These are phyloP conservation scores for Xylaria sp. DNA, from an alignment of 2,329 filamentous ascomycete genomes.

Conservation along the genomic window DNA sequence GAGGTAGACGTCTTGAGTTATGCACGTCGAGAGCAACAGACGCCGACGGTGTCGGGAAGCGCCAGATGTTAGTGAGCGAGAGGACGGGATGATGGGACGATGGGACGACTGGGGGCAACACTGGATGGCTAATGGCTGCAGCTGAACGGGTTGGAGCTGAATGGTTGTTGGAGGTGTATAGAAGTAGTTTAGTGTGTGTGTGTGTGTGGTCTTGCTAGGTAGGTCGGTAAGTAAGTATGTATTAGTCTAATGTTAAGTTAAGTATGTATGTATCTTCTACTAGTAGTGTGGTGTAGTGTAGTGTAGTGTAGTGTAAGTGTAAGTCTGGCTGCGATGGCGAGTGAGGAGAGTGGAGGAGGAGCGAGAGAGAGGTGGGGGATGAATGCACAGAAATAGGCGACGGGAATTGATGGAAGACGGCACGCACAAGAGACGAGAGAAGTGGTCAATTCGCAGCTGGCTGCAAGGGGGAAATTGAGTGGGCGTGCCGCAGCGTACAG, in stretches of 20 bases:
- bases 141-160: constrained; percentile 11
- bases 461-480: constrained; percentile 29
- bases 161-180: too few species aligned
- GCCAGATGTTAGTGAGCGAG: constrained; percentile 42
- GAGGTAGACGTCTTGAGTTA: constrained; percentile 45
- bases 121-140: constrained; percentile 1
- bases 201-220: not conserved
- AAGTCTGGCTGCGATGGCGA: not conserved
- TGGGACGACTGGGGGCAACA: not conserved
- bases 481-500: not conserved
- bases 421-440: not conserved
- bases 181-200: not conserved
- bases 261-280: not conserved
- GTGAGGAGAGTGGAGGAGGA: not conserved
- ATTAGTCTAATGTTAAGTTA: not conserved
- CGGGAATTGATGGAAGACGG: not conserved
- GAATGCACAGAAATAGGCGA: constrained; percentile 17
- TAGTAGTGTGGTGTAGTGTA: too few species aligned
- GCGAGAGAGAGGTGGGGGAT: constrained; percentile 1
- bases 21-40: constrained; percentile 45
- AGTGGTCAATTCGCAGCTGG: not conserved
- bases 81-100: constrained; percentile 27
- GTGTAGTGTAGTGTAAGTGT: too few species aligned
- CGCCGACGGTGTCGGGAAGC: constrained; percentile 44
- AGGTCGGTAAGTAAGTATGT: not conserved